These are phyloP conservation scores for Globisporangium solare DNA, from an alignment of 352 stramenopile species.

Conservation along the genomic window DNA sequence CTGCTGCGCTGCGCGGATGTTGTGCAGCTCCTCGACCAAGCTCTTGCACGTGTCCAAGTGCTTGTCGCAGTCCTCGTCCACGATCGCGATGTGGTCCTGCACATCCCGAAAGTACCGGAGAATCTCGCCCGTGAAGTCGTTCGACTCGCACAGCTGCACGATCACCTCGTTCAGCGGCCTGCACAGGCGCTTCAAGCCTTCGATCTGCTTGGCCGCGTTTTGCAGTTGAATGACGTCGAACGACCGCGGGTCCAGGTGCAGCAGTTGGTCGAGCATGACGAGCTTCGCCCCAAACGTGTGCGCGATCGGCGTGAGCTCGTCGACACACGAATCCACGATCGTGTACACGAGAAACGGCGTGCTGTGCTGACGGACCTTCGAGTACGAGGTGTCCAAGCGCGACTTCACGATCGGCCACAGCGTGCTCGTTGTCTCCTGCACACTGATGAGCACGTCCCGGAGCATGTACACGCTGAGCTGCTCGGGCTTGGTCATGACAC, in stretches of 20 bases:
- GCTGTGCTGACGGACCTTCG: constrained; percentile 75
- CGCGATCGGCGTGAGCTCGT: constrained; percentile 74
- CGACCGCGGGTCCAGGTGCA: constrained; percentile 43
- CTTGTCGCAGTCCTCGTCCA: constrained; percentile 78
- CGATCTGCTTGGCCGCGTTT: constrained; percentile 63
- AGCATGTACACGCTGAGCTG: constrained; percentile 76
- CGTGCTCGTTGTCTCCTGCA: constrained; percentile 48
- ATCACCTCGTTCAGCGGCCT: constrained; percentile 73
- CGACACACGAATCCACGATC: constrained; percentile 79
- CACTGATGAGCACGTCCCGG: constrained; percentile 67
- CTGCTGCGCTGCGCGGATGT: constrained; percentile 53
- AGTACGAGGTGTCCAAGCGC: constrained; percentile 73
- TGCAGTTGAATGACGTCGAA: constrained; percentile 63
- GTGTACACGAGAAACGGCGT: constrained; percentile 69
- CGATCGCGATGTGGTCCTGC: constrained; percentile 78
- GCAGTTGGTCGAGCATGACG: constrained; percentile 57
- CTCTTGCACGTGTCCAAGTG: constrained; percentile 65
- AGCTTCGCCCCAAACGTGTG: constrained; percentile 73
- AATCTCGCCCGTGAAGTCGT: constrained; percentile 69
- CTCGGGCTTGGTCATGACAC: constrained; percentile 69
- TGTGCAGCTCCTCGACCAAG: constrained; percentile 67
- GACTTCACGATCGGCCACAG: constrained; percentile 59
- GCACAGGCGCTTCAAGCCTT: constrained; percentile 67
- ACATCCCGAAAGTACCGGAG: constrained; percentile 80
- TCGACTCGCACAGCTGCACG: constrained; percentile 60